Evolutionary conservation across 2,329 filamentous ascomycete species (phyloP).

Genomic region (Aspergillus sclerotialis): DNA sequence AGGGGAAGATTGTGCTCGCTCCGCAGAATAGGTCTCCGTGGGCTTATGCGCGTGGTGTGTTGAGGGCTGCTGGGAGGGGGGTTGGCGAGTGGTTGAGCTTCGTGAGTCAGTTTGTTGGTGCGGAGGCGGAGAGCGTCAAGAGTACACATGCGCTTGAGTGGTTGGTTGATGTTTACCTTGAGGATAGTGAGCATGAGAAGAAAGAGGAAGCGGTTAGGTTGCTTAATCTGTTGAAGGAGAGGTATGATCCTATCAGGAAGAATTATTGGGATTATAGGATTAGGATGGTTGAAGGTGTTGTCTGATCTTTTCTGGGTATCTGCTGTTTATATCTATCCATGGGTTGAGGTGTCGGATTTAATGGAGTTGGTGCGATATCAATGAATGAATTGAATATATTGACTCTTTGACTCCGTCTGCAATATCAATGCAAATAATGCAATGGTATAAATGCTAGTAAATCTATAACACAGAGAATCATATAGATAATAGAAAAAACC

Average conservation of each 20-base stretch:
- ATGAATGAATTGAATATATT: not conserved
- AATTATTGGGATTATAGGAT: conserved; percentile 88
- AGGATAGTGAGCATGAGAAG: conserved; percentile 37
- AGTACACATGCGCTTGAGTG: conserved; percentile 54
- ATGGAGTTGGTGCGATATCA: not conserved
- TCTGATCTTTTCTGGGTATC: conserved; percentile 7
- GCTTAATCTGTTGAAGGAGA: conserved; percentile 66
- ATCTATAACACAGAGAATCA: no score
- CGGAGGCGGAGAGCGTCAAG: conserved; percentile 46
- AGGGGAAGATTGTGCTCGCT: conserved; percentile 66
- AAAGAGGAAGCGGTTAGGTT: conserved; percentile 59
- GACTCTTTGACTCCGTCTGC: no score
- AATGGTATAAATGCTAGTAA: no score
- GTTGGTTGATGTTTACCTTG: conserved; percentile 40
- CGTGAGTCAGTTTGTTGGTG: conserved; percentile 25
- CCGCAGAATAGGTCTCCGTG: conserved; percentile 93
- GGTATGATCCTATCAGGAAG: conserved; percentile 83
- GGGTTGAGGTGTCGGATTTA: not conserved
- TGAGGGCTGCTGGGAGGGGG: conserved; percentile 56
- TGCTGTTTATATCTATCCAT: no score
- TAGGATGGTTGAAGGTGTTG: conserved; percentile 23
- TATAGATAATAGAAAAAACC: no score
- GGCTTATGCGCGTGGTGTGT: conserved; percentile 79
- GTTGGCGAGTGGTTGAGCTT: not conserved
- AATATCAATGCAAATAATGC: no score